Conservation (phyloP, 164 flowering plant species). For the Nymphaea colorata region DNA sequence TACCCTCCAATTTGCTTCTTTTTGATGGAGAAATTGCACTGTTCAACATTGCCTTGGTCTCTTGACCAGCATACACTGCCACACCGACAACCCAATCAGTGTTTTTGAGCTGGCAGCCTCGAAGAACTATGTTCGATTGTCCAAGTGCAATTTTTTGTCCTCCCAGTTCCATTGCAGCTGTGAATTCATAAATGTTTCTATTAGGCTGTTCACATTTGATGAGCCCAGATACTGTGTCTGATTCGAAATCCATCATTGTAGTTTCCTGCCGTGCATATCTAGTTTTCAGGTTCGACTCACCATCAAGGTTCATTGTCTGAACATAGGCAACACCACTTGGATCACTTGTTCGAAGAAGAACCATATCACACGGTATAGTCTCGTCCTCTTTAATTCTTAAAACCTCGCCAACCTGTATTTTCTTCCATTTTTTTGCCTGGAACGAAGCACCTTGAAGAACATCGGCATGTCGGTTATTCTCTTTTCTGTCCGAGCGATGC, state of each 20-base stretch:
- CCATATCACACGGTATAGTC: slow-evolving; percentile 87
- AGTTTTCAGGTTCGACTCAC: slow-evolving; percentile 88
- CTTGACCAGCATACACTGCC: slow-evolving; percentile 93
- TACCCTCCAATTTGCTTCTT: slow-evolving; percentile 70
- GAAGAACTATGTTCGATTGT: slow-evolving; percentile 80
- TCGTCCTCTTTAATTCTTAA: slow-evolving; percentile 57
- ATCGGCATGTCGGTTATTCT: slow-evolving; percentile 66
- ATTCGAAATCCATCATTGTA: slow-evolving; percentile 33
- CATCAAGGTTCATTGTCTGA: slow-evolving; percentile 91
- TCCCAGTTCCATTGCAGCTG: slow-evolving; percentile 73
- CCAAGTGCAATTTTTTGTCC: slow-evolving; percentile 57
- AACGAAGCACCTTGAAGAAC: slow-evolving; percentile 54
- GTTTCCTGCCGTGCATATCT: slow-evolving; percentile 93
- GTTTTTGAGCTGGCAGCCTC: slow-evolving; percentile 93
- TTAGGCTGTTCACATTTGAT: slow-evolving; percentile 87
- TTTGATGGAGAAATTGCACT: slow-evolving; percentile 82
- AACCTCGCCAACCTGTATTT: slow-evolving; percentile 71
- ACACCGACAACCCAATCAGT: slow-evolving; percentile 84
- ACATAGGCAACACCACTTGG: slow-evolving; percentile 83
- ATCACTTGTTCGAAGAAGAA: slow-evolving; percentile 73
- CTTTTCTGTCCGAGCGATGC: slow-evolving; percentile 76
- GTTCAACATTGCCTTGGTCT: slow-evolving; percentile 91
- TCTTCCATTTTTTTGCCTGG: slow-evolving; percentile 54
- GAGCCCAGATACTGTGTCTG: slow-evolving; percentile 36
- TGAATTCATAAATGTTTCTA: slow-evolving; percentile 85